Base-by-base conservation (phyloP, 2,329 filamentous ascomycete species). In the Calonectria crousiana region DNA sequence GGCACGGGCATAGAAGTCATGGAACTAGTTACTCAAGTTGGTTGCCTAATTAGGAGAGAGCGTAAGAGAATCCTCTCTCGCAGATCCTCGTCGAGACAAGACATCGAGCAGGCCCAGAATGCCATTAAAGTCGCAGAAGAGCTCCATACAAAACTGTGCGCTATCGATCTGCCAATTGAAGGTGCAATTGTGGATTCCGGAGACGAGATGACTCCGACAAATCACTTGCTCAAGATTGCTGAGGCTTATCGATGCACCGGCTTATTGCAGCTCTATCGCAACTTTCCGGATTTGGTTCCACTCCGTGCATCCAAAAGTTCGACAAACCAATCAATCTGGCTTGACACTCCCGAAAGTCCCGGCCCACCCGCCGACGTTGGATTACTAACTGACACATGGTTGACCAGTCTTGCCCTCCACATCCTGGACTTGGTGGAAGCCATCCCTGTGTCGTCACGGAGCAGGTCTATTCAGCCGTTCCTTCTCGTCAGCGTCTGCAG, bases 381-480 rank as follows among this genome's bases (percentile, higher is more conserved):
- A 26, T 51, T 69, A 8, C 36, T 72, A n/a, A 30, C 68, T 4
- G 85, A 85, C 68, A 80, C 85, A 1, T 88, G 85, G 84, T 77
- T 88, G 36, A 86, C 85, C 41, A 83, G 84, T 14, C 83, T 89
- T 18, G 86, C 87, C 16, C 80, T 87, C 52, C 86, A 87, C 71
- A 86, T 87, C 20, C 81, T 89, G 20, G 81, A 84, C 8, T 78
- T 84, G 26, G 81, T 89, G 18, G 83, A 87, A 67, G 81, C 81
- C 3, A 81, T 89, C n/a, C 85, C 87, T 0, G 81, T 85, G 6
- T 84, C 84, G 1, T 88, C 87, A 0, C 84, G 86, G 32, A 87
- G 86, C 1, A 83, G 85, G 56, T 87, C 85, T 26, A 84, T 87
- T 6, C 86, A 88, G 72, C 87, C 86, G 2, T 80, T 88, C 23